Base-by-base conservation (phyloP, 257 asterid genomes). In the Parsonsia alboflavescens region DNA sequence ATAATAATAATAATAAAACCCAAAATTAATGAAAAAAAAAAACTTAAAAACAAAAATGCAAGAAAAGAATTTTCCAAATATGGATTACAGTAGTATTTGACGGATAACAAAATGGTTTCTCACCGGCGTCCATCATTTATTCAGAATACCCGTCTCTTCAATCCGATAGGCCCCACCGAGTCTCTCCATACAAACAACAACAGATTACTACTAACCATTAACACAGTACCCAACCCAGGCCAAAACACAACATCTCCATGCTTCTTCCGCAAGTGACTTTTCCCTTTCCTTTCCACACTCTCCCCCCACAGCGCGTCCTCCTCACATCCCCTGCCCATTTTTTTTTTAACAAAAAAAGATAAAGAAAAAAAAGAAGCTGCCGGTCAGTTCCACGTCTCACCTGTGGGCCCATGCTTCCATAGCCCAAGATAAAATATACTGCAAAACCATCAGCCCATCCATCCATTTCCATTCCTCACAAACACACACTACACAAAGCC, bases 381-480 rank as follows among this genome's bases (percentile, higher is more conserved):
- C 41, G 36, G 21, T 71, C 65, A 52, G 75, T 33, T 71, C 78
- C 81, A 73, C 81, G 78, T 66, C 71, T 56, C 3, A 2, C 70
- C 30, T 3, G 64, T 56, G 71, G 78, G 78, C 71, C 81, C 81
- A 7, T 46, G 26, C 15, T 6, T 52, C 26, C 24, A 65, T 17
- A 65, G 50, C 16, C 70, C 50, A 21, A 16, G 70, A 65, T 65
- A 39, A 65, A 65, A 39, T 19, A 65, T 39, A 39, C 69, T 36
- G 45, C 16, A 15, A 59, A 59, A 26, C 66, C 66, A 59, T 10
- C 41, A 59, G 67, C 45, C 42, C 62, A 71, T 71, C 15, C 22
- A n/a, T 71, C 75, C 36, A 39, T 56, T 58, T 5, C 22, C 48
- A 39, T 39, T 24, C 10, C 13, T 6, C 7, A 7, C 45, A 46